Conservation (phyloP, 257 asterid genomes). For the Plantago elongata region DNA sequence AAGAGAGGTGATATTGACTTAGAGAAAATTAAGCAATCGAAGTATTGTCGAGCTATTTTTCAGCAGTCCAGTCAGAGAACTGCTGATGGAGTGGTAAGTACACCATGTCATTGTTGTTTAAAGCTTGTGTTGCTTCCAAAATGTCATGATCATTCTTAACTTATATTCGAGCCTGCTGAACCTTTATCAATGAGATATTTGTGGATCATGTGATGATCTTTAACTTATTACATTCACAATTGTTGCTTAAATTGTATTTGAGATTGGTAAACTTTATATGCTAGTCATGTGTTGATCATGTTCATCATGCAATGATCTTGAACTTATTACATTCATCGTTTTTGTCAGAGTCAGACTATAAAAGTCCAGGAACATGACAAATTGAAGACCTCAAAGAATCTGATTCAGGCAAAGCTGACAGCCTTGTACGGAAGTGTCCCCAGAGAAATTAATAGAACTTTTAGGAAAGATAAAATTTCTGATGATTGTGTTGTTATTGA, state of each 20-base stretch:
- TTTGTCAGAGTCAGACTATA: conserved; percentile 37
- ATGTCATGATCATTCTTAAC: too few relatives aligned
- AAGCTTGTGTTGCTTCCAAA: too few relatives aligned
- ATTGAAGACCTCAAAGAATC: conserved; percentile 37
- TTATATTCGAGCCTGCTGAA: too few relatives aligned
- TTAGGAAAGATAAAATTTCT: conserved; percentile 32
- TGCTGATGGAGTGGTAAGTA: conserved; percentile 41
- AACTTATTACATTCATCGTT: conserved; percentile 14
- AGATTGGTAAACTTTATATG: conserved; percentile 5
- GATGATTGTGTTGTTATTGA: conserved; percentile 48
- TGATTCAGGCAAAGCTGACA: conserved; percentile 56
- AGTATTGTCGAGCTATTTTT: conserved; percentile 51
- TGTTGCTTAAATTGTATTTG: conserved; percentile 7
- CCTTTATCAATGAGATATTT: too few relatives aligned
- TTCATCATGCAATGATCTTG: neutral
- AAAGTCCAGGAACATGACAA: conserved; percentile 40
- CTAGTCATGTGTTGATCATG: neutral
- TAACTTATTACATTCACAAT: neutral
- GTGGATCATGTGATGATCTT: too few relatives aligned
- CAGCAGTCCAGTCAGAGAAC: conserved; percentile 38
- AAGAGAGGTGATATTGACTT: conserved; percentile 51
- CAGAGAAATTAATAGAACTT: conserved; percentile 33
- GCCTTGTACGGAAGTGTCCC: conserved; percentile 52
- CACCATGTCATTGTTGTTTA: neutral
- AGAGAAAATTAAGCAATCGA: conserved; percentile 67